phyloP scores from a whole-genome alignment of 257 asterid species.

The Fraxinus quadrangulata region DNA sequence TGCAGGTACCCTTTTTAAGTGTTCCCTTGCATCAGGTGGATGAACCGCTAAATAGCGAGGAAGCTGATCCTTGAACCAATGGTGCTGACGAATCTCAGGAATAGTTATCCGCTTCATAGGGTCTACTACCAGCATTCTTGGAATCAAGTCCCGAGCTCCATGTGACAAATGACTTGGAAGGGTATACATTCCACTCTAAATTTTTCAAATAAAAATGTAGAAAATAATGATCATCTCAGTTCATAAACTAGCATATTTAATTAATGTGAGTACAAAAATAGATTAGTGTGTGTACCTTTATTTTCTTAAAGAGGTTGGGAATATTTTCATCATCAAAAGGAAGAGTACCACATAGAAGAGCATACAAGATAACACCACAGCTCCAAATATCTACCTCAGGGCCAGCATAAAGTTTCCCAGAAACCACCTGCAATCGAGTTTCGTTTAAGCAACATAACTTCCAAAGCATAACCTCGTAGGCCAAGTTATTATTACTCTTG shows the following conservation, averaged over 20 bases:
- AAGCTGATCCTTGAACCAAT: constrained; percentile 79
- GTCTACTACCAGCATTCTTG: constrained; percentile 86
- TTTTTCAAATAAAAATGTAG: constrained; percentile 7
- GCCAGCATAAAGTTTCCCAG: constrained; percentile 95
- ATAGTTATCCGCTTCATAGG: constrained; percentile 84
- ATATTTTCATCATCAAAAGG: constrained; percentile 97
- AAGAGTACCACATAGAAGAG: constrained; percentile 94
- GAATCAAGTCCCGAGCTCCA: constrained; percentile 86
- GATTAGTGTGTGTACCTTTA: constrained; percentile 60
- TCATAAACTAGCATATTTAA: background rate
- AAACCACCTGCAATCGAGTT: constrained; percentile 73
- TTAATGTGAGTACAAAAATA: constrained; percentile 22
- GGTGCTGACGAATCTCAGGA: constrained; percentile 78
- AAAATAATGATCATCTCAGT: constrained; percentile 21
- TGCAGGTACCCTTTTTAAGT: constrained; percentile 55
- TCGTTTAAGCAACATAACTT: constrained; percentile 23
- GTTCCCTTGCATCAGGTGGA: constrained; percentile 78
- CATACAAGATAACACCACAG: constrained; percentile 93
- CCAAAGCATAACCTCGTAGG: background rate
- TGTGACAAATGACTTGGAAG: constrained; percentile 92
- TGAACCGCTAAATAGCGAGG: constrained; percentile 91
- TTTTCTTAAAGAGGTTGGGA: constrained; percentile 93
- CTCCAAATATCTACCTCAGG: constrained; percentile 99
- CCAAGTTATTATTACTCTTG: background rate
- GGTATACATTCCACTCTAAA: constrained; percentile 82